Conservation (phyloP, 345 rosid genomes). For the Aurinia saxatilis region DNA sequence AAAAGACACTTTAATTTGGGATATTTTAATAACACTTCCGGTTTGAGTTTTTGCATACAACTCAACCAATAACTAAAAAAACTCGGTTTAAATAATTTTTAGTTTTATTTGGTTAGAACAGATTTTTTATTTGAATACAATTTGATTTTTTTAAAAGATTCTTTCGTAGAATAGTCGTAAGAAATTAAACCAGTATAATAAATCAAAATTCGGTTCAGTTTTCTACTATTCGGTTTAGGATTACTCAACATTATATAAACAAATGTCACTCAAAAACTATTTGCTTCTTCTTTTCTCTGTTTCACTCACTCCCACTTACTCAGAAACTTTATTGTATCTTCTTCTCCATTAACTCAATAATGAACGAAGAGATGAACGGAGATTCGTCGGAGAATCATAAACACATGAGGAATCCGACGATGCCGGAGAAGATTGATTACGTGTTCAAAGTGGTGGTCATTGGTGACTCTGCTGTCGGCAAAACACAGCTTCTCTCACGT, state of each 20-base stretch:
- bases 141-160: not conserved
- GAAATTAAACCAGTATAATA: not conserved
- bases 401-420: constrained; percentile 2
- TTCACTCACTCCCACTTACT: constrained; percentile 29
- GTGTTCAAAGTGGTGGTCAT: constrained; percentile 78
- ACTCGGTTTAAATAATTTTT: not conserved
- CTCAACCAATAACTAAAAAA: too few relatives aligned
- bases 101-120: too few relatives aligned
- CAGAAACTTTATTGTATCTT: not conserved
- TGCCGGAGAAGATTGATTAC: constrained; percentile 57
- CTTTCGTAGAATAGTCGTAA: too few relatives aligned
- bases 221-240: not conserved
- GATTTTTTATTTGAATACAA: not conserved
- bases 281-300: not conserved
- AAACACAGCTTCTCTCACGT: constrained; percentile 71
- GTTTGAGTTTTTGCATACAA: not conserved
- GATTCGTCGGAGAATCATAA: constrained; percentile 26
- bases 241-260: not conserved
- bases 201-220: not conserved
- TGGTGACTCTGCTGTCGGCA: constrained; percentile 81
- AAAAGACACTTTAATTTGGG: not conserved
- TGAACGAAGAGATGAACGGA: constrained; percentile 70
- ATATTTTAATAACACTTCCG: not conserved
- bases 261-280: not conserved
- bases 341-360: not conserved